Evolutionary conservation across 2,329 filamentous ascomycete genomes (phyloP).

Genomic region (Sordariomycetes sp.): DNA sequence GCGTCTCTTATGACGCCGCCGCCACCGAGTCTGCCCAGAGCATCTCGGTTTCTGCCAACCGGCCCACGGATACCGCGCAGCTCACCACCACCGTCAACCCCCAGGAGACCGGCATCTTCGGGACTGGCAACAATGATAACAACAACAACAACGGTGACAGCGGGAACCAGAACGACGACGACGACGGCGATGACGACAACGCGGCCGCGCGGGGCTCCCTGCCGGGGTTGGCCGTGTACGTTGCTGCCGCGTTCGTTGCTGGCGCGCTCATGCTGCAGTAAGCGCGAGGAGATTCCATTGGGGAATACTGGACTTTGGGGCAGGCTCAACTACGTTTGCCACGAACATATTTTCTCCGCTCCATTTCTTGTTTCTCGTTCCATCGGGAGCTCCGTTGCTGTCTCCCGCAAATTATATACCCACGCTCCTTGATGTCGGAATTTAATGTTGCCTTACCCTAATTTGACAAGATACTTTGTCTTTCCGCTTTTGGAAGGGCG

Average conservation of each 20-base stretch:
- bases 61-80: conserved; percentile 7
- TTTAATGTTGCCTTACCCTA: not conserved
- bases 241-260: not conserved
- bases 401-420: not conserved
- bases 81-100: conserved; percentile 9
- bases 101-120: not conserved
- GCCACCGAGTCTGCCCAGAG: conserved; percentile 3
- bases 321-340: not conserved
- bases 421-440: not conserved
- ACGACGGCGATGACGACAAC: conserved; percentile 3
- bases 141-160: conserved; percentile 5
- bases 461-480: not conserved
- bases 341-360: not conserved
- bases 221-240: not conserved
- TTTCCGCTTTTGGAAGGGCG: no score
- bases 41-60: conserved; percentile 8
- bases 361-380: not conserved
- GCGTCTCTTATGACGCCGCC: conserved; percentile 6
- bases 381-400: no score
- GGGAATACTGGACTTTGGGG: not conserved
- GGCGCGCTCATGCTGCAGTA: conserved; percentile 26
- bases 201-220: not conserved
- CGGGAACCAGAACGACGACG: conserved; percentile 1
- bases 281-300: not conserved
- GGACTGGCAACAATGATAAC: not conserved